These are phyloP conservation scores for Sphaerulina populicola DNA, from an alignment of 2,329 filamentous ascomycete species.

Conservation along the genomic window DNA sequence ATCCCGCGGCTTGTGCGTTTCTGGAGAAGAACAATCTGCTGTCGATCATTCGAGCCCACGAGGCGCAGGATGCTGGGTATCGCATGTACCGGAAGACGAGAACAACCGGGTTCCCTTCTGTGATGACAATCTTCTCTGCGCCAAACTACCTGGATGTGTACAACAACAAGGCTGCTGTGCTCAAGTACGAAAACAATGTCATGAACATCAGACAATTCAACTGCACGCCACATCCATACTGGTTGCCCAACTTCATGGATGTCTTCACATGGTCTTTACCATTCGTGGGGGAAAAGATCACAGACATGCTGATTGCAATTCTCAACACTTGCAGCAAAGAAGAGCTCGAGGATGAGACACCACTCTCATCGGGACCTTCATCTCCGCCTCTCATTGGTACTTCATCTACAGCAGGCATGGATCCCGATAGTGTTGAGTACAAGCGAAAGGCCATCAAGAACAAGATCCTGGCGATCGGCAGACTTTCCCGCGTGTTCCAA, in stretches of 20 bases:
- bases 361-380: conserved; percentile 59
- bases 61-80: conserved; percentile 96
- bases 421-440: conserved; percentile 82
- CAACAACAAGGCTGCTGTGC: conserved; percentile 98
- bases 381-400: conserved; percentile 59
- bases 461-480: conserved; percentile 96
- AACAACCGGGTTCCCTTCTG: conserved; percentile 94
- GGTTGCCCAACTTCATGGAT: conserved; percentile 99
- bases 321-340: conserved; percentile 99
- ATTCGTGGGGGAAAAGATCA: conserved; percentile 97
- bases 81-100: conserved; percentile 98
- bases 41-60: conserved; percentile 93
- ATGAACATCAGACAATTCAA: conserved; percentile 99
- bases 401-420: conserved; percentile 39
- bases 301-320: conserved; percentile 98
- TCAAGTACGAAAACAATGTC: conserved; percentile 99
- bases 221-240: conserved; percentile 98
- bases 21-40: conserved; percentile 98
- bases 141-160: conserved; percentile 99
- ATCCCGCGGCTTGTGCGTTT: conserved; percentile 92
- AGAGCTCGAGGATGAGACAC: conserved; percentile 79
- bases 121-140: conserved; percentile 99
- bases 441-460: conserved; percentile 98
- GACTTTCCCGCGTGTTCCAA: conserved; percentile 95
- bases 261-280: conserved; percentile 99